Conservation (phyloP, 345 rosid genomes). For the Carallia brachiata region DNA sequence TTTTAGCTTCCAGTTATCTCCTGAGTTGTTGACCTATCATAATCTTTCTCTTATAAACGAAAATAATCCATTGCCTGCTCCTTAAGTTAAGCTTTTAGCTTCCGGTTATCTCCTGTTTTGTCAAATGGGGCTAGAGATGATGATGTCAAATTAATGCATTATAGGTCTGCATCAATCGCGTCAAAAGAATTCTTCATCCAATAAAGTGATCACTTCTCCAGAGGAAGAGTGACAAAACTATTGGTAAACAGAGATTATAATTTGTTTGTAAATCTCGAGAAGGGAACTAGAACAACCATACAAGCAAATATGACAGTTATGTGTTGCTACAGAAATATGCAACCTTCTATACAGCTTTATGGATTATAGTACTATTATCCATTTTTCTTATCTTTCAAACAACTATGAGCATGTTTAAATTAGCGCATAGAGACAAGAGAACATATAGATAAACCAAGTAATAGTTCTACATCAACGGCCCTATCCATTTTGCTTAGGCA, state of each 20-base stretch:
- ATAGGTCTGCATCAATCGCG: background rate
- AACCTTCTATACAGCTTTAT: too few species aligned
- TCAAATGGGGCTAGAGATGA: background rate
- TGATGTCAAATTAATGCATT: background rate
- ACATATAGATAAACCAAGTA: background rate
- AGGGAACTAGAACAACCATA: too few species aligned
- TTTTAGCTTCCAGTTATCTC: background rate
- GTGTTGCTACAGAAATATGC: too few species aligned
- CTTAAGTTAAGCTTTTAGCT: background rate
- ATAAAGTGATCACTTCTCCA: too few species aligned
- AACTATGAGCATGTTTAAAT: background rate
- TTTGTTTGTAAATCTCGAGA: too few species aligned
- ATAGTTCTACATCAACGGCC: background rate
- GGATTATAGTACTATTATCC: too few species aligned
- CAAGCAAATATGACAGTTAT: too few species aligned
- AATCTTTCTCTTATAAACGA: background rate
- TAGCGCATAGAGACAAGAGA: background rate
- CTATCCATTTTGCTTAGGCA: background rate
- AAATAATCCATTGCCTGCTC: background rate
- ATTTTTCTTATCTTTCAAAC: too few species aligned
- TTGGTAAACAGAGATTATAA: too few species aligned
- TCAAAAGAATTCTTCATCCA: background rate
- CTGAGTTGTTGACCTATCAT: background rate
- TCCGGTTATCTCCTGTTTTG: background rate
- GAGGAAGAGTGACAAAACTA: too few species aligned